Conservation (phyloP, 2,329 filamentous ascomycete species). For the Fonsecaea monophora region DNA sequence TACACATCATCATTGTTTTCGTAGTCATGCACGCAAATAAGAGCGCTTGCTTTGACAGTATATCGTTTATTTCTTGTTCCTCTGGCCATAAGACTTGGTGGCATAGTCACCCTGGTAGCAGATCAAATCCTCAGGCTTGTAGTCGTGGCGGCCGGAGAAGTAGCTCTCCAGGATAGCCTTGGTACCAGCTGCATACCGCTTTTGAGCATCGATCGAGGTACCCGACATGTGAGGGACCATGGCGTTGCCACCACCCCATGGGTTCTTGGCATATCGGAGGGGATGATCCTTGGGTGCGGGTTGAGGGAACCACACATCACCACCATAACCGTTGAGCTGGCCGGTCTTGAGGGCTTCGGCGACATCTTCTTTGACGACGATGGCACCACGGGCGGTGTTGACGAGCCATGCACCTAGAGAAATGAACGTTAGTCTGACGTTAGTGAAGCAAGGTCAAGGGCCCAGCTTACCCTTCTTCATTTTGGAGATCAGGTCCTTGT, state of each 20-base stretch:
- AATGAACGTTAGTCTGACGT: slow-evolving; percentile 2
- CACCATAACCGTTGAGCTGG: slow-evolving; percentile 65
- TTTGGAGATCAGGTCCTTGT: slow-evolving; percentile 97
- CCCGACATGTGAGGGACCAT: slow-evolving; percentile 99
- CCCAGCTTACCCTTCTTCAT: slow-evolving; percentile 86
- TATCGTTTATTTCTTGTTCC: slow-evolving; percentile 45
- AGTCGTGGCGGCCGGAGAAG: slow-evolving; percentile 85
- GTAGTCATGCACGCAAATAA: not conserved
- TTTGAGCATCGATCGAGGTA: slow-evolving; percentile 97
- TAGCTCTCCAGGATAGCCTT: slow-evolving; percentile 93
- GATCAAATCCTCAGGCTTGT: slow-evolving; percentile 88
- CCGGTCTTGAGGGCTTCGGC: slow-evolving; percentile 90
- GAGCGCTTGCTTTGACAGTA: not conserved
- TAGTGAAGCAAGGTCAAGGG: not conserved
- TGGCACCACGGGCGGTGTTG: slow-evolving; percentile 98
- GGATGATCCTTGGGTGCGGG: slow-evolving; percentile 92
- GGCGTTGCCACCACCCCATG: slow-evolving; percentile 95
- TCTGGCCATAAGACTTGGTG: slow-evolving; percentile 89
- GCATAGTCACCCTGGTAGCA: slow-evolving; percentile 89
- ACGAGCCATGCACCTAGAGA: slow-evolving; percentile 83
- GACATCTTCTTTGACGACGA: slow-evolving; percentile 99
- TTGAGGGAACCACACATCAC: slow-evolving; percentile 86
- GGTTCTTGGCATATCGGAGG: slow-evolving; percentile 90
- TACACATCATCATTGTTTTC: not conserved
- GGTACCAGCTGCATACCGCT: slow-evolving; percentile 83